Base-by-base conservation (phyloP, 495 filamentous ascomycete species). In the Pseudevernia furfuracea region DNA sequence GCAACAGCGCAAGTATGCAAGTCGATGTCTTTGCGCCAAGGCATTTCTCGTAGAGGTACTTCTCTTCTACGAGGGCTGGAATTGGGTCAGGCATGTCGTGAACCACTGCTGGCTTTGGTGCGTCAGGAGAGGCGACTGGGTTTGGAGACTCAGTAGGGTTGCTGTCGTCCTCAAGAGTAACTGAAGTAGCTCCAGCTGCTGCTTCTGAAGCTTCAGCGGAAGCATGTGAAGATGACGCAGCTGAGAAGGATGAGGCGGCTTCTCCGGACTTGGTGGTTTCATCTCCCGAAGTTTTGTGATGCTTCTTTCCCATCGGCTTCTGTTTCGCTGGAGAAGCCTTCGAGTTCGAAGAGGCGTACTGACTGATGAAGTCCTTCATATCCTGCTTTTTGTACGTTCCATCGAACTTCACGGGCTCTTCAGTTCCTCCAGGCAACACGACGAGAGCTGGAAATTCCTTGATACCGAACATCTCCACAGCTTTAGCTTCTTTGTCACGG, bases 311-410 rank as follows among this genome's bases (percentile, higher is more conserved):
- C 60, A 74, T 76, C 28, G 70, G 57, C 37, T 74, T 73, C 43
- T 74, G 72, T 28, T 74, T 66, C 10, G 72, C 77, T 3, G 77
- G 72, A 5, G 86, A 79, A 11, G 85, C 82, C 7, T 87, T 80
- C 69, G 93, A 89, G 28, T 86, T 84, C 73, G 92, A 90, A 43
- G 82, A 66, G 0, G 87, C 87, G 41, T 83, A 84, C 73, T 94
- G 89, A 55, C 87, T 87, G 37, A 98, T 80, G 78, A 97, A 98
- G 53, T 85, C 80, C 53, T 91, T 81, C 72, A 98, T 87, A 41
- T 84, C 80, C 28, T 87, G 82, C 75, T 96, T 97, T 76, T 90
- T 92, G 71, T 96, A 78, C 70, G 95, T 88, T 12, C 94, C 93
- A 28, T 90, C 80, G 71, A 93, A 96, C 37, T 88, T 75, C 62